Conservation (phyloP, 345 rosid genomes). For the Cardamine chenopodiifolia region DNA sequence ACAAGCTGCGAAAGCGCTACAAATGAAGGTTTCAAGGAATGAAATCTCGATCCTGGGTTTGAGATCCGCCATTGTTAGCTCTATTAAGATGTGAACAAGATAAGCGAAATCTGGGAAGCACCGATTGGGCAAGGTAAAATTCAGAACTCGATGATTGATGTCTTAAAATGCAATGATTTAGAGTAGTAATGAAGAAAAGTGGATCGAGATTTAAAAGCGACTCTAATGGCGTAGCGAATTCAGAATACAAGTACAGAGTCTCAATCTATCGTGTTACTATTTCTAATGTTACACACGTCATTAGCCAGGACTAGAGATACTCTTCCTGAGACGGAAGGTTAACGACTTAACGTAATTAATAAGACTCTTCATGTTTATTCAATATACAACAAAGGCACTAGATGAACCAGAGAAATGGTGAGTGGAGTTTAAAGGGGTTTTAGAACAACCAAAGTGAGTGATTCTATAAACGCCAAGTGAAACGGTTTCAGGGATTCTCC, state of each 20-base stretch:
- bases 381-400: constrained; percentile 60
- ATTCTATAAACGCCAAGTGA: constrained; percentile 68
- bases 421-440: constrained; percentile 51
- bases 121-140: constrained; percentile 29
- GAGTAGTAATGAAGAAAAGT: constrained; percentile 37
- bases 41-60: constrained; percentile 67
- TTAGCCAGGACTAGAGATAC: neutral
- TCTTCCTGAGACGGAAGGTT: neutral
- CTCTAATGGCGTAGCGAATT: constrained; percentile 40
- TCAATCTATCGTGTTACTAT: constrained; percentile 24
- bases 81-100: constrained; percentile 4
- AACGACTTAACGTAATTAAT: no score
- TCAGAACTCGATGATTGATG: neutral
- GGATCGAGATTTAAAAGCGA: constrained; percentile 35
- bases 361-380: neutral
- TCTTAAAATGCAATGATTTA: neutral
- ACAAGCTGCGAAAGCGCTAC: constrained; percentile 98
- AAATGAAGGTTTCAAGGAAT: constrained; percentile 75
- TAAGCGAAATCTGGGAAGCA: constrained; percentile 40
- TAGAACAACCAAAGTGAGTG: constrained; percentile 76
- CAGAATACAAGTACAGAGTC: constrained; percentile 31
- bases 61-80: constrained; percentile 61
- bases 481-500: constrained; percentile 69
- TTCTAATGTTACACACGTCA: constrained; percentile 8
- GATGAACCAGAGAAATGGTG: constrained; percentile 71